Evolutionary conservation across 805 yeast species (phyloP), one percentile per base, ranked within the genome.

Genomic region (Lachancea fermentati): DNA sequence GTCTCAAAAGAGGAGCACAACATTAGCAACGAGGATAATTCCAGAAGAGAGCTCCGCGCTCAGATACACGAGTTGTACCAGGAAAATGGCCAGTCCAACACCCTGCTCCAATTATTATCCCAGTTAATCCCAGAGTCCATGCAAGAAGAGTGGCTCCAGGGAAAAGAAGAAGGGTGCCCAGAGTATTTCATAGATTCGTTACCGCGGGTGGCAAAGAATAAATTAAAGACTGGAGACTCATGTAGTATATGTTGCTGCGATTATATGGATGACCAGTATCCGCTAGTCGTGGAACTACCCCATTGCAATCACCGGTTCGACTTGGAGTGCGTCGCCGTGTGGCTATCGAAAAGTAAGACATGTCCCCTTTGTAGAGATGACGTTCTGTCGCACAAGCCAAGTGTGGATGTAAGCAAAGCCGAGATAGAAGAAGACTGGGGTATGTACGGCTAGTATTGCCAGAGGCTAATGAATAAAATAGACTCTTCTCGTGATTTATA

Each of bases 351-450:
- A 37, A 78, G 82, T 50, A 66, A 74, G 1, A 81, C 86, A 0
- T 89, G 97, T 55, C 97, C 97, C 0, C 61, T 91, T 52, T 91
- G 97, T 57, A 70, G 97, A 48, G 77, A 73, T 45, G 81, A 87
- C 54, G 76, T 89, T 18, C 58, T 75, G 15, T 74, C 69, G 37
- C 75, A 65, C 66, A 75, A 65, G 58, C 39, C 44, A 41, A 44
- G 48, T 4, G 55, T 60, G 12, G 65, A 63, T 12, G 71, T 67
- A 15, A 75, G 74, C 8, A 79, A 77, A 39, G 84, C 70, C 15
- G 78, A 77, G 36, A 76, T 75, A 39, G 85, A 81, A 38, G 88
- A 79, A 36, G 83, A 69, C 34, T 80, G 87, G 80, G 91, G 85
- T 24, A 76, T 85, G 72, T 87, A 84, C 56, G 95, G 91, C 2